Evolutionary conservation across 805 yeast genomes (phyloP), one percentile per base, ranked within the genome.

Genomic region (Myxozyma vanderwaltii): DNA sequence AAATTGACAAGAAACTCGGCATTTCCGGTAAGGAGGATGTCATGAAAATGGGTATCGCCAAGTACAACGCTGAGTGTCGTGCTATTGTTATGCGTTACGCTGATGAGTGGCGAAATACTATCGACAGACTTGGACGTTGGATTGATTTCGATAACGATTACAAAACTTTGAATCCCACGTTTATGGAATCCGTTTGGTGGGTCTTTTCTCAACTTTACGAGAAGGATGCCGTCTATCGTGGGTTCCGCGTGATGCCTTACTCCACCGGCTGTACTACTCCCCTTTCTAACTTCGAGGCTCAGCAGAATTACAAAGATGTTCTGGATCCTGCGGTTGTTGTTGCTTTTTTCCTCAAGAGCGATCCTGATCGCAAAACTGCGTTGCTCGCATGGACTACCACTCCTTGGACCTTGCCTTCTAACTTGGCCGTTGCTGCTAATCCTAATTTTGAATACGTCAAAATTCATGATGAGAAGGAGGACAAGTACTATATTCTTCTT

Each of bases 111-210:
- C 84, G 96, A 72, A 81, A 81, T 64, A 91, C 96, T 68, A 89
- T 94, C 69, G 92, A 91, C 55, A 88, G 98, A 77, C 76, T 94
- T 67, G 99, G 99, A 65, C 88, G 99, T 77, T 94, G 99, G 99
- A 91, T 94, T 72, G 99, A 94, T 77, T 92, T 94, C 78, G 99
- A 94, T 74, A 90, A 94, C 74, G 99, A 94, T 77, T 68, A 68
- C 57, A 62, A 62, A 79, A 94, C 99, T 29, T 81, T 94, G 76
- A 91, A 95, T 74, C 97, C 97, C 48, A 80, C 86, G 58, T 94
- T 90, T 69, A 94, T 94, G 99, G 99, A 94, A 79, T 89, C 97
- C 47, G 94, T 86, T 50, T 94, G 99, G 99, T 94, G 99, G 99
- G 96, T 90, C 33, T 94, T 94, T 82, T 85, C 88, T 78, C 85